Evolutionary conservation across 1,284 basidiomycete species (phyloP).

Genomic region (Trametes pubescens): DNA sequence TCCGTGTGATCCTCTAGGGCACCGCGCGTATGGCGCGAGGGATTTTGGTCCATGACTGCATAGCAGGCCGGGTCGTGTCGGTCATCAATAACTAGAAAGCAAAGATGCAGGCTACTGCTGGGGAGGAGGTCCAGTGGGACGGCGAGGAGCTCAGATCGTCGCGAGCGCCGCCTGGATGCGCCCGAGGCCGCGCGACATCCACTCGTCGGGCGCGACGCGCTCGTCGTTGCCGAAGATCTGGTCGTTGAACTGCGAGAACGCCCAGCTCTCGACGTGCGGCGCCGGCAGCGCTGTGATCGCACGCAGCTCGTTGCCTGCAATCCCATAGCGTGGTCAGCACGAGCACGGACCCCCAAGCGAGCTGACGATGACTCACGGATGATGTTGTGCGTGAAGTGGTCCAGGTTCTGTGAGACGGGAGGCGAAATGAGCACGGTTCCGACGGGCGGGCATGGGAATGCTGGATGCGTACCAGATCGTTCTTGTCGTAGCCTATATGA

Average conservation of each 20-base stretch:
- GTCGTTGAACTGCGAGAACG: conserved; percentile 66
- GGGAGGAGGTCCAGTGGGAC: background rate
- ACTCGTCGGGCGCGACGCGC: conserved; percentile 58
- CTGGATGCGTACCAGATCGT: conserved; percentile 59
- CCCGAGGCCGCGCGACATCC: conserved; percentile 57
- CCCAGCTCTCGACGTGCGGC: conserved; percentile 66
- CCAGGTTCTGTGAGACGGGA: conserved; percentile 55
- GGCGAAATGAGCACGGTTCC: conserved; percentile 18
- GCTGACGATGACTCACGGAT: conserved; percentile 53
- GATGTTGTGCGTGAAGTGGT: conserved; percentile 72
- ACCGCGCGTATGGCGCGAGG: background rate
- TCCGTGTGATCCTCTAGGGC: conserved; percentile 1
- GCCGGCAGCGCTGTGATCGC: conserved; percentile 63
- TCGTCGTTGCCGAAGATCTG: conserved; percentile 59
- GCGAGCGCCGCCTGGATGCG: conserved; percentile 52
- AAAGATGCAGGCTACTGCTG: background rate
- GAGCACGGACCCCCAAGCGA: background rate
- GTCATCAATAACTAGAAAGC: background rate
- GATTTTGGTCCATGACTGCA: conserved; percentile 7
- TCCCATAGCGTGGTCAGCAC: background rate
- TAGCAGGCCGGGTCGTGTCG: background rate
- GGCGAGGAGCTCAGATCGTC: conserved; percentile 14
- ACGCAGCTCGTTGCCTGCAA: conserved; percentile 59
- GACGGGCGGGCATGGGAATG: background rate
- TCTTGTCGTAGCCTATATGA: conserved; percentile 65